These are phyloP conservation scores for Leccinum pallidistipes DNA, from an alignment of 1,284 basidiomycete species.

Conservation along the genomic window DNA sequence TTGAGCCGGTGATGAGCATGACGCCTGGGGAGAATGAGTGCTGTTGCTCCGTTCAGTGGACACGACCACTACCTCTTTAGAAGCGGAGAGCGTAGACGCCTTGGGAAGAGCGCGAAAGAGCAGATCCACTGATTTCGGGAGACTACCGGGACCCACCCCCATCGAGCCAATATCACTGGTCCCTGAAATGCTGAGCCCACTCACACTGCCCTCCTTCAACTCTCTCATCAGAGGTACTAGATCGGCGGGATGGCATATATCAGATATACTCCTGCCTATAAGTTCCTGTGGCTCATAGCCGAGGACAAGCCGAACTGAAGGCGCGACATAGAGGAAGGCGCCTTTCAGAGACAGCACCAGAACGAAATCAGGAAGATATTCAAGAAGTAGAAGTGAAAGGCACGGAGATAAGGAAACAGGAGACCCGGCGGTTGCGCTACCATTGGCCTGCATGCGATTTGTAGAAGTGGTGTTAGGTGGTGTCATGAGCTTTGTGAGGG, in stretches of 20 bases:
- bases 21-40: background rate
- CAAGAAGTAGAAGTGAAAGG: conserved; percentile 68
- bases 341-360: conserved; percentile 93
- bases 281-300: conserved; percentile 85
- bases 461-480: conserved; percentile 16
- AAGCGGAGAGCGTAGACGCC: conserved; percentile 2
- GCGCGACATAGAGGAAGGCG: conserved; percentile 90
- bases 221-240: conserved; percentile 90
- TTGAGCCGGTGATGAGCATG: background rate
- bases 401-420: conserved; percentile 29
- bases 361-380: conserved; percentile 75
- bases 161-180: conserved; percentile 17
- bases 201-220: conserved; percentile 77
- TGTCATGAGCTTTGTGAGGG: conserved; percentile 24
- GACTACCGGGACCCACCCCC: conserved; percentile 3
- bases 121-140: conserved; percentile 59
- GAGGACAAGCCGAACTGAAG: conserved; percentile 70
- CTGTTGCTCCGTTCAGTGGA: background rate
- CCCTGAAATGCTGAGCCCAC: conserved; percentile 21
- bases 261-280: conserved; percentile 72
- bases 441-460: conserved; percentile 11
- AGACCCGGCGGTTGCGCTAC: conserved; percentile 25
- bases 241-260: conserved; percentile 88
- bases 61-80: background rate
- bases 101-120: conserved; percentile 77